Conservation (phyloP, 257 asterid genomes). For the Przewalskia tangutica region DNA sequence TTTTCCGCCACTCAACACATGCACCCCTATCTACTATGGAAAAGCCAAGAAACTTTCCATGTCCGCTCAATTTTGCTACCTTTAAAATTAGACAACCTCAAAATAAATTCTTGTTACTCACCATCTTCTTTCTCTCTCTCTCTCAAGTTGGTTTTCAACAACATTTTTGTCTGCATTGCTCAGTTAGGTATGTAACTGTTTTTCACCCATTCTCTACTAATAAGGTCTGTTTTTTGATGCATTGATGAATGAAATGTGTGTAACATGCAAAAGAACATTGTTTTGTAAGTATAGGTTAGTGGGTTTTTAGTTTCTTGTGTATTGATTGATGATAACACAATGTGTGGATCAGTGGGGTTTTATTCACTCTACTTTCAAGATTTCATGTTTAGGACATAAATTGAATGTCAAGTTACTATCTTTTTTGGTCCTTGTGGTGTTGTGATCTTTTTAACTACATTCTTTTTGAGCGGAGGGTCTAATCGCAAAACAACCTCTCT, state of each 20-base stretch:
- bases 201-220: background rate
- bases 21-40: slow-evolving; percentile 82
- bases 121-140: slow-evolving; percentile 9
- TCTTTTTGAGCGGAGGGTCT: background rate
- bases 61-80: slow-evolving; percentile 13
- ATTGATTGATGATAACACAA: background rate
- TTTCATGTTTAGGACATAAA: background rate
- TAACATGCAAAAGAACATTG: background rate
- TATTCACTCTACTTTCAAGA: background rate
- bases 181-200: slow-evolving; percentile 5
- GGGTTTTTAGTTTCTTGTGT: background rate
- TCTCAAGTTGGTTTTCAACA: background rate
- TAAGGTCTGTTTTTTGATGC: background rate
- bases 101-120: slow-evolving; percentile 7
- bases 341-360: background rate
- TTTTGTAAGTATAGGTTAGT: background rate
- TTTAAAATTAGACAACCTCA: slow-evolving; percentile 12
- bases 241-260: background rate
- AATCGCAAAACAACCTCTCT: too few species aligned
- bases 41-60: slow-evolving; percentile 40
- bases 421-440: background rate
- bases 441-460: background rate
- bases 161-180: slow-evolving; percentile 8
- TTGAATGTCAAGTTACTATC: background rate
- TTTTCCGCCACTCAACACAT: slow-evolving; percentile 64